phyloP scores from a whole-genome alignment of 2,329 filamentous ascomycete genomes.

The Pseudogymnoascus sp. region DNA sequence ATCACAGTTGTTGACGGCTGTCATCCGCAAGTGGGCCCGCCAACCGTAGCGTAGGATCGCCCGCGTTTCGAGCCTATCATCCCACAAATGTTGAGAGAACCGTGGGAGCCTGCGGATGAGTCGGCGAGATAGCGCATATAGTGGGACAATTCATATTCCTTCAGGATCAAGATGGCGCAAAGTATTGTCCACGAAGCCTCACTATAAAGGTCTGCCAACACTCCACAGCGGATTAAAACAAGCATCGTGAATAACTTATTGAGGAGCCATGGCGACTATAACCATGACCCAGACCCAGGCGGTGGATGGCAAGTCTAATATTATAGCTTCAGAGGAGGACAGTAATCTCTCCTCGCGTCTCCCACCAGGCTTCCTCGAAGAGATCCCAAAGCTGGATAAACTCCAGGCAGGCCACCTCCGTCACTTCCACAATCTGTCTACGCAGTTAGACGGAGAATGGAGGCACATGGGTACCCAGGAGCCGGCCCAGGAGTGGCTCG shows the following conservation, averaged over 20 bases:
- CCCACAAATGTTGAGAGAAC: background rate
- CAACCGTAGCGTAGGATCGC: background rate
- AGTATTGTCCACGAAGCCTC: background rate
- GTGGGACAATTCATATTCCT: background rate
- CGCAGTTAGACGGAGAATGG: slow-evolving; percentile 28
- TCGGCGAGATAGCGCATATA: background rate
- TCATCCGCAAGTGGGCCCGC: background rate
- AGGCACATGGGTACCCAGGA: slow-evolving; percentile 30
- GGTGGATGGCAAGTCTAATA: background rate
- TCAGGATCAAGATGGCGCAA: background rate
- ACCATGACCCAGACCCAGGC: background rate
- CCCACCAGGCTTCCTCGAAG: background rate
- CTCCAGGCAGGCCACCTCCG: slow-evolving; percentile 31
- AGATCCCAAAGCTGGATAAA: slow-evolving; percentile 17
- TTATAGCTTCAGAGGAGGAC: background rate
- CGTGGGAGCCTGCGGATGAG: background rate
- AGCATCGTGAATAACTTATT: background rate
- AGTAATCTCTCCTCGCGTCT: background rate
- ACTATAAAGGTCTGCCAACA: background rate
- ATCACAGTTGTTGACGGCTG: background rate
- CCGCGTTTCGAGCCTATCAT: background rate
- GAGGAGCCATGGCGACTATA: background rate
- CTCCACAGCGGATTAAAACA: background rate
- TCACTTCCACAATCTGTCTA: slow-evolving; percentile 31
- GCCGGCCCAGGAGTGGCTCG: slow-evolving; percentile 31